phyloP scores from a whole-genome alignment of 495 filamentous ascomycete genomes.

The Hypoxylon fuscum region DNA sequence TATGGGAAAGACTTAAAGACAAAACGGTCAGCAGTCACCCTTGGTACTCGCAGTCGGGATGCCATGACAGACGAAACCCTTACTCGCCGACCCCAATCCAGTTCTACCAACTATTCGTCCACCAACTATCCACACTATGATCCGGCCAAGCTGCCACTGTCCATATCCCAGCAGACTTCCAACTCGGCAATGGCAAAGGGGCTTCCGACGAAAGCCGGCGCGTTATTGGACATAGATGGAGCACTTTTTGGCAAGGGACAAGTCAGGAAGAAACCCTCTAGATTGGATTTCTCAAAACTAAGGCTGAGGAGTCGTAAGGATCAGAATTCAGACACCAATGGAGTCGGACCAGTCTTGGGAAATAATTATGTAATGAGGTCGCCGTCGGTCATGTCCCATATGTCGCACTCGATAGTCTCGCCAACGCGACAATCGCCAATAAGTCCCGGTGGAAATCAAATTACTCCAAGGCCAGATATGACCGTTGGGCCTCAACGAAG shows the following conservation, averaged over 20 bases:
- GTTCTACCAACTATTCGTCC: slow-evolving; percentile 63
- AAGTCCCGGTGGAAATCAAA: slow-evolving; percentile 12
- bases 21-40: slow-evolving; percentile 35
- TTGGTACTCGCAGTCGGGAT: slow-evolving; percentile 36
- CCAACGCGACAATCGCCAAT: slow-evolving; percentile 28
- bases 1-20: slow-evolving; percentile 23
- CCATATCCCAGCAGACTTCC: slow-evolving; percentile 65
- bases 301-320: slow-evolving; percentile 44
- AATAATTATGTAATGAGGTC: slow-evolving; percentile 47
- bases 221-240: slow-evolving; percentile 54
- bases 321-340: slow-evolving; percentile 19
- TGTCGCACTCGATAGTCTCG: slow-evolving; percentile 36
- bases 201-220: slow-evolving; percentile 54
- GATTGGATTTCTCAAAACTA: slow-evolving; percentile 56
- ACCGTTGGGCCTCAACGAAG: slow-evolving; percentile 31
- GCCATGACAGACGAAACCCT: slow-evolving; percentile 49
- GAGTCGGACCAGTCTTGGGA: slow-evolving; percentile 39
- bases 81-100: slow-evolving; percentile 55
- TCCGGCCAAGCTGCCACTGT: slow-evolving; percentile 57
- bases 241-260: slow-evolving; percentile 23
- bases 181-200: slow-evolving; percentile 64
- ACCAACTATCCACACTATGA: slow-evolving; percentile 63
- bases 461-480: slow-evolving; percentile 36
- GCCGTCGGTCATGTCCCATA: slow-evolving; percentile 51
- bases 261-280: slow-evolving; percentile 60